Percentiles rank a stretch among this genome's conserved stretches.
phyloP scores from a whole-genome alignment of 345 rosid species.

The Laguncularia racemosa region DNA sequence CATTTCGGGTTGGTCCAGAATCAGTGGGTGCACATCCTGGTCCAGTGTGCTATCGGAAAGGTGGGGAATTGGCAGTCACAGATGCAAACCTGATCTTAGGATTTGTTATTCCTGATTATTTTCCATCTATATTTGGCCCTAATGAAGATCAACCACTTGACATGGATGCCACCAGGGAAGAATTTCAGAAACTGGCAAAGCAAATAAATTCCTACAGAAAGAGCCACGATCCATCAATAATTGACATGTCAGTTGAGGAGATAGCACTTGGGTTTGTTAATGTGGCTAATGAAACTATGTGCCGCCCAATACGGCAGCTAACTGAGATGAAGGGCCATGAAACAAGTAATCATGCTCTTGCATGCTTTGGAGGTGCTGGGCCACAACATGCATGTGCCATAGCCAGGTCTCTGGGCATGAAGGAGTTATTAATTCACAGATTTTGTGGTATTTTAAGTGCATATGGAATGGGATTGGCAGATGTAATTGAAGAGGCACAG shows the following conservation, averaged over 20 bases:
- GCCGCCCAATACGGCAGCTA: constrained; percentile 88
- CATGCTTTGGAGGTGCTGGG: constrained; percentile 98
- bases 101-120: constrained; percentile 82
- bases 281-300: constrained; percentile 98
- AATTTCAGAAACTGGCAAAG: constrained; percentile 63
- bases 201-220: constrained; percentile 71
- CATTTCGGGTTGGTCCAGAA: constrained; percentile 91
- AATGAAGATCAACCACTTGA: constrained; percentile 79
- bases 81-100: constrained; percentile 93
- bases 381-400: constrained; percentile 99
- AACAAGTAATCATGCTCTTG: constrained; percentile 88
- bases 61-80: constrained; percentile 86
- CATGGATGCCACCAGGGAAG: constrained; percentile 60
- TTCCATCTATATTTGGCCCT: constrained; percentile 92
- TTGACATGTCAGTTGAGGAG: constrained; percentile 82
- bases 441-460: constrained; percentile 94
- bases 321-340: constrained; percentile 99
- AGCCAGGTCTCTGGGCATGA: constrained; percentile 91
- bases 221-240: constrained; percentile 65
- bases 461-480: constrained; percentile 98
- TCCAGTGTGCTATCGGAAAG: constrained; percentile 92
- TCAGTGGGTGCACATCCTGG: constrained; percentile 99
- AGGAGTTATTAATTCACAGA: constrained; percentile 76
- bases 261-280: constrained; percentile 84
- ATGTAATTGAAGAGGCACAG: constrained; percentile 93